Evolutionary conservation across 495 filamentous ascomycete species (phyloP), one percentile per base, ranked within the genome.

Genomic region (Glarea lozoyensis): DNA sequence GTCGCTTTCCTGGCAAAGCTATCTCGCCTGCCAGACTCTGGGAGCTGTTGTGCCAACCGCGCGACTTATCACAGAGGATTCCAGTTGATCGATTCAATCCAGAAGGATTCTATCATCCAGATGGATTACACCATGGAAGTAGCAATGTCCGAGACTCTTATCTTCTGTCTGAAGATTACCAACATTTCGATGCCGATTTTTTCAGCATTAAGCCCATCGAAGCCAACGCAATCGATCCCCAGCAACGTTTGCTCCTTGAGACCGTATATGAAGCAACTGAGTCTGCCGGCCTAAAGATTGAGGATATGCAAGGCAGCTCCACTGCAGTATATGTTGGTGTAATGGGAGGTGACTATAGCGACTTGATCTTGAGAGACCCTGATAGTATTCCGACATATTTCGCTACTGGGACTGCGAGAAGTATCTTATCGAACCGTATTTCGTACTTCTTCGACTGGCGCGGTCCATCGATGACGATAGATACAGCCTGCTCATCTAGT

Each of bases 401-500:
- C 19, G 40, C 49, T 0, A 52, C 53, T 23, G 68, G 68, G 17
- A 72, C 63, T 33, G 67, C 65, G 38, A 67, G 68, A 31, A 63
- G 66, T 3, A 73, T 81, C 43, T 68, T 78, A 29, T 73, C 75
- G 19, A 79, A 80, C 52, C 77, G 88, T 12, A 70, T 76, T 40
- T 69, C 75, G 0, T 68, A 76, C 38, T 75, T 72, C 49, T 76
- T 75, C 45, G 69, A 76, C 50, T 64, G 74, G 50, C 62, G 70
- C 33, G 73, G 77, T 2, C 49, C 69, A 0, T 67, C 82, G 43
- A 82, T 85, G 55, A 89, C 81, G 20, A 72, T 89, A 15, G 88
- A 94, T 57, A 94, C 88, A 2, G 88, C 87, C 18, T 94, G 88
- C 57, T 92, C 86, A 2, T 92, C 86, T 4, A 86, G 80, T 43